These are phyloP conservation scores for Nicotiana sylvestris DNA, from an alignment of 257 asterid genomes.

Conservation along the genomic window DNA sequence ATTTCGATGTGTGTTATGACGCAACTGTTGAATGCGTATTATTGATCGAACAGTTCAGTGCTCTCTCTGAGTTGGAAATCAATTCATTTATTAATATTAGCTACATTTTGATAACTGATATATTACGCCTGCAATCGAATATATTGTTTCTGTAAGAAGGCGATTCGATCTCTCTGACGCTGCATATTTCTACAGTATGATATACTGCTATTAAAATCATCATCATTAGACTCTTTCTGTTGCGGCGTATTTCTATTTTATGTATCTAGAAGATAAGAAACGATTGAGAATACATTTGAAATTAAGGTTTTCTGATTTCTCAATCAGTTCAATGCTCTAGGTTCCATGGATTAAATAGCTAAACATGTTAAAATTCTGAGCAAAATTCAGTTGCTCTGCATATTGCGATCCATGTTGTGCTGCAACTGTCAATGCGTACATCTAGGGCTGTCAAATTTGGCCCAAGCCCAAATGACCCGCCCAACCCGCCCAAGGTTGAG, in stretches of 20 bases:
- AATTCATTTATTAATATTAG: not conserved
- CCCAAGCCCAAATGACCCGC: no score
- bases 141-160: not conserved
- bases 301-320: not conserved
- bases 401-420: not conserved
- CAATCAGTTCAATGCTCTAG: not conserved
- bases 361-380: not conserved
- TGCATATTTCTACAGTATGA: no score
- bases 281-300: not conserved
- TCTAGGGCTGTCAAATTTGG: no score
- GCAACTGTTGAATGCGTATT: not conserved
- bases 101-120: not conserved
- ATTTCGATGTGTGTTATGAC: not conserved
- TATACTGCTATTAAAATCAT: not conserved
- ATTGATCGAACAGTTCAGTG: not conserved
- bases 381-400: not conserved
- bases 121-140: not conserved
- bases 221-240: not conserved
- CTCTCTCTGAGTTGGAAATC: not conserved
- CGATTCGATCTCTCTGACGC: not conserved
- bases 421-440: not conserved
- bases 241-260: not conserved
- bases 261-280: not conserved
- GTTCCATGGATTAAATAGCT: not conserved
- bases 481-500: no score